Percentiles rank a stretch among this genome's conserved stretches.
These are phyloP conservation scores for Tolypocladium album DNA, from an alignment of 2,329 filamentous ascomycete species.

Conservation along the genomic window DNA sequence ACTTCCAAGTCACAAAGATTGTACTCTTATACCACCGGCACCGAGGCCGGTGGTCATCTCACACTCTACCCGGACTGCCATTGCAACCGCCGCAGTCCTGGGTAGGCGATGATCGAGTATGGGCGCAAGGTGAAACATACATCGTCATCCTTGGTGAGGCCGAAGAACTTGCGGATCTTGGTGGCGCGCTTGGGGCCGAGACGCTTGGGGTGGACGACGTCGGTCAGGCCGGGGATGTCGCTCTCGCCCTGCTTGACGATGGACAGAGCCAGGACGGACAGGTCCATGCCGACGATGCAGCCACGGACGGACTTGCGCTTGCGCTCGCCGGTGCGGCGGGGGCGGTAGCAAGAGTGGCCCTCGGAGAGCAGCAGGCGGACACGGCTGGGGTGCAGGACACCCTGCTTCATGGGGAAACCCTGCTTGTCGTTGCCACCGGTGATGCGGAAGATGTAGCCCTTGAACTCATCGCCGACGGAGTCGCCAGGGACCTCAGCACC, in stretches of 20 bases:
- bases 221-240: slow-evolving; percentile 93
- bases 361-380: slow-evolving; percentile 92
- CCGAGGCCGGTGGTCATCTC: slow-evolving; percentile 29
- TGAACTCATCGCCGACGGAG: slow-evolving; percentile 97
- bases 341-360: slow-evolving; percentile 98
- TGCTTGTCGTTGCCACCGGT: slow-evolving; percentile 99
- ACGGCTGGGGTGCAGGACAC: slow-evolving; percentile 97
- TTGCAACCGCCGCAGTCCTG: slow-evolving; percentile 34
- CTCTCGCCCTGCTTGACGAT: slow-evolving; percentile 96
- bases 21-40: slow-evolving; percentile 11
- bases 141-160: slow-evolving; percentile 99
- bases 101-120: slow-evolving; percentile 60
- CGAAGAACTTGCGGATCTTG: slow-evolving; percentile 99
- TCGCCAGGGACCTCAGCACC: slow-evolving; percentile 87
- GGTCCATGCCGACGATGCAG: slow-evolving; percentile 95
- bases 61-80: slow-evolving; percentile 48
- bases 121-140: slow-evolving; percentile 60
- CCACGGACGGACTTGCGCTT: slow-evolving; percentile 99
- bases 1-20: slow-evolving; percentile 2
- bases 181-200: slow-evolving; percentile 99
- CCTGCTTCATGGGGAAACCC: slow-evolving; percentile 99
- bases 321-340: slow-evolving; percentile 95
- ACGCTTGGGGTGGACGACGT: slow-evolving; percentile 97
- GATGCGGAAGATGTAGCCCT: slow-evolving; percentile 99
- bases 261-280: slow-evolving; percentile 86